These are phyloP conservation scores for Globisporangium abappressorium DNA, from an alignment of 352 stramenopile genomes.

Conservation along the genomic window DNA sequence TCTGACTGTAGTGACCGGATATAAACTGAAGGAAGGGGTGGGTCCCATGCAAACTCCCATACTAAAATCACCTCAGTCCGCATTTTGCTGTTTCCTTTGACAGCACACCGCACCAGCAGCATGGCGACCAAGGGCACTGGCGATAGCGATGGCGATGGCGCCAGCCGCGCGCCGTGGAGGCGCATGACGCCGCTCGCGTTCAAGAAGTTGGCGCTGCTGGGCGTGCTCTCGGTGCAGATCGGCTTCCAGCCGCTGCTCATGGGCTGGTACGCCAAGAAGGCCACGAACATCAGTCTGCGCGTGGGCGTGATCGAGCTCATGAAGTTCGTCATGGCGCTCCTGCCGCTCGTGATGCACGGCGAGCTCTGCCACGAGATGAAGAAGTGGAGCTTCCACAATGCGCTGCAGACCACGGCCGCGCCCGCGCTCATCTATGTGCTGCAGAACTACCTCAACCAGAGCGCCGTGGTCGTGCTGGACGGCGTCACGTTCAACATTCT, in stretches of 20 bases:
- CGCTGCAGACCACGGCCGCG: conserved; percentile 60
- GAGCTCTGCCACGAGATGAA: conserved; percentile 53
- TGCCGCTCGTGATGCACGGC: conserved; percentile 53
- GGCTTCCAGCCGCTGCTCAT: conserved; percentile 78
- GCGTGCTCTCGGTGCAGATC: conserved; percentile 69
- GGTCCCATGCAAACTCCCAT: conserved; percentile 1
- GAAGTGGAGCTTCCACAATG: conserved; percentile 54
- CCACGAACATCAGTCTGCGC: conserved; percentile 58
- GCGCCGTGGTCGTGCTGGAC: conserved; percentile 70
- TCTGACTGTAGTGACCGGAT: neutral
- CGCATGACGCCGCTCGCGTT: conserved; percentile 36
- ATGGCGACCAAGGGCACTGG: neutral
- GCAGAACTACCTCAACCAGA: conserved; percentile 83
- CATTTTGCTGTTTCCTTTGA: neutral
- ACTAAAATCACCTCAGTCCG: neutral
- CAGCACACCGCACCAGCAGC: neutral
- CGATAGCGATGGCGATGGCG: neutral
- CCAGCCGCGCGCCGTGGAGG: neutral
- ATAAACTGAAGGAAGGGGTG: neutral
- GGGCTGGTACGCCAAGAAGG: conserved; percentile 62
- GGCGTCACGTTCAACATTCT: conserved; percentile 84
- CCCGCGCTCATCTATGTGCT: conserved; percentile 81
- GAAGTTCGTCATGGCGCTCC: conserved; percentile 63
- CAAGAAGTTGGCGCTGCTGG: conserved; percentile 57
- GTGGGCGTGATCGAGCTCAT: conserved; percentile 75